Evolutionary conservation across 805 yeast genomes (phyloP), one percentile per base, ranked within the genome.

Genomic region (Candida argentea): DNA sequence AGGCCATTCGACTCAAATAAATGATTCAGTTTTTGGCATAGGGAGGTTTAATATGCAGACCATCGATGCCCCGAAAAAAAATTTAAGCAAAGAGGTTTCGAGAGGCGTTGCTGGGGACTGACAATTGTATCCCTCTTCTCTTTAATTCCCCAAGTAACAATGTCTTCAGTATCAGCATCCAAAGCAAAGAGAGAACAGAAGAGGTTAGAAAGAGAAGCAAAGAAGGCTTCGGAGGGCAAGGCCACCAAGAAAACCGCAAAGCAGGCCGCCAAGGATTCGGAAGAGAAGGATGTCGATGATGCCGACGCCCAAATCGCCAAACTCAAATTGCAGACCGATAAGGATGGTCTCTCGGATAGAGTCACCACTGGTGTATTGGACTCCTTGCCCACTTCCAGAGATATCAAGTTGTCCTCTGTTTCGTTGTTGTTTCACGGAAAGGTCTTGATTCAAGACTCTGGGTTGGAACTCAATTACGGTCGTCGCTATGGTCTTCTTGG

Each of bases 141-240:
- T n/a, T n/a, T n/a, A n/a, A n/a, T n/a, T n/a, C n/a, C n/a, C n/a
- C n/a, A n/a, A n/a, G n/a, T n/a, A 8, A 34, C 17, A 16, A 57
- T 57, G 64, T 68, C 74, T 33, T 24, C 36, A 9, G 71, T 76
- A 42, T 89, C 97, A 32, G 76, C 95, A 41, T 86, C 96, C 13
- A 89, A 89, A 60, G 97, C 97, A 39, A 91, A 89, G 67, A 84
- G 98, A 78, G 96, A 89, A 42, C 95, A 94, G 41, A 89, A 87
- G 66, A 85, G 86, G 61, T 84, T 81, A 44, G 68, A 59, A 45
- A 60, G 56, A 45, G 68, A 61, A 44, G 68, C 68, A 40, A 55
- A 56, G 37, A 61, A 59, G 48, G 46, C 56, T 19, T 54, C 67
- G 29, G 93, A 84, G 35, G 83, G 82, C 44, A 87, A 86, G 50